Conservation (phyloP, 2,329 filamentous ascomycete genomes). For the Scorias spongiosa region DNA sequence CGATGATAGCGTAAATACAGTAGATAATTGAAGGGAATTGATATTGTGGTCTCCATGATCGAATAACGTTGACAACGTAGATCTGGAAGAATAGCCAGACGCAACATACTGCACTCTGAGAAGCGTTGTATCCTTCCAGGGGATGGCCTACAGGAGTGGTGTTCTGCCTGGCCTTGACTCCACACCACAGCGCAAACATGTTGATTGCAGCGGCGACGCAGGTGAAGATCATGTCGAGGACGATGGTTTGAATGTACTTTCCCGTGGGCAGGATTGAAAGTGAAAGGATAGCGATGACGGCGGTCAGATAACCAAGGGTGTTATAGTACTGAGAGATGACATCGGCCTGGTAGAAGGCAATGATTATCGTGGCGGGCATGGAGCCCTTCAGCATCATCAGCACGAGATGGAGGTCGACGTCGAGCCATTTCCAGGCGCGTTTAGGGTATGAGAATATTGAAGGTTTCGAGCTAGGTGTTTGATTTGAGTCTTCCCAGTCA, state of each 20-base stretch:
- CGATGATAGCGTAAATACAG: conserved; percentile 51
- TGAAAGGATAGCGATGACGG: conserved; percentile 49
- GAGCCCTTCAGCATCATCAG: conserved; percentile 21
- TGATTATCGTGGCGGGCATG: conserved; percentile 18
- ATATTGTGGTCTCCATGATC: conserved; percentile 51
- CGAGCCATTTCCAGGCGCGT: conserved; percentile 1
- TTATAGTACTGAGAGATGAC: conserved; percentile 35
- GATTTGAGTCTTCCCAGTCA: no score
- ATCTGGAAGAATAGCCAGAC: conserved; percentile 60
- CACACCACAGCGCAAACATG: conserved; percentile 48
- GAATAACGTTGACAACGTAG: conserved; percentile 49
- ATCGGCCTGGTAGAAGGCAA: conserved; percentile 29
- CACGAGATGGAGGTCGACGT: conserved; percentile 15
- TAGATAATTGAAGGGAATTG: conserved; percentile 55
- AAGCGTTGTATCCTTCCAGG: conserved; percentile 48
- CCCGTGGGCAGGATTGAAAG: conserved; percentile 53
- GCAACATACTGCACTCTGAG: conserved; percentile 53
- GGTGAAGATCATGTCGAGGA: conserved; percentile 41
- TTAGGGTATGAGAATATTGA: neutral
- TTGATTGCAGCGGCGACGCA: conserved; percentile 44
- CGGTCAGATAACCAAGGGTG: conserved; percentile 46
- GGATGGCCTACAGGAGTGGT: conserved; percentile 26
- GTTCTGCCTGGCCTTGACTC: conserved; percentile 48
- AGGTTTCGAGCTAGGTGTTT: neutral
- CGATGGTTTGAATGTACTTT: conserved; percentile 54